Base-by-base conservation (phyloP, 176 grass and related monocot species). In the Aegilops speltoides region DNA sequence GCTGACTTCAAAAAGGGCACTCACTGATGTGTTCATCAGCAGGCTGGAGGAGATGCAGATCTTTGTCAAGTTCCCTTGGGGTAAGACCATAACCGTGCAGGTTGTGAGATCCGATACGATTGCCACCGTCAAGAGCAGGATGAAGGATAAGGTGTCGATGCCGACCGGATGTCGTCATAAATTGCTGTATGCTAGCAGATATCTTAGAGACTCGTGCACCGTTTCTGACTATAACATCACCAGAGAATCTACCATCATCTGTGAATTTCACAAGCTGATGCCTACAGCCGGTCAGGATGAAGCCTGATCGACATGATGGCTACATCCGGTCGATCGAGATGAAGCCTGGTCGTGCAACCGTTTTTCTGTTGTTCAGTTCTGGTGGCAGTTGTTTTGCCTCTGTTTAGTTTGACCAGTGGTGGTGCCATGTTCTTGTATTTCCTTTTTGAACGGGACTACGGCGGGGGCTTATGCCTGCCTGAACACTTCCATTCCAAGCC, bases 11-110 rank as follows among this genome's bases (percentile, higher is more conserved):
- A 29, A 68, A 45, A 78, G 62, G 0, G 73, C 83, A 1, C 45
- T 85, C n/a, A 85, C 62, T 10, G 62, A 85, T 52, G 83, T 68
- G 31, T 85, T 85, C 73, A 36, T 3, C 15, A 68, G 62, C 73
- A 68, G 22, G 83, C 29, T 85, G 43, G 31, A 85, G 25, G 37
- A 76, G 61, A 68, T 68, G 19, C 79, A 68, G 63, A 50, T 56
- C 22, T 70, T 70, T 36, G 43, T 54, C 23, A 70, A 16, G 7
- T 23, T 69, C 7, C 29, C 22, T 7, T 36, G 5, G 26, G 48
- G 26, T 45, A 64, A 43, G 61, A 66, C 61, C 17, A 66, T 28
- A 40, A 63, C 9, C 15, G 12, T 73, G 38, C n/a, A 73, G 15
- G 71, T 73, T 73, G 22, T 23, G 12, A 73, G 38, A 14, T 46